Base-by-base conservation (phyloP, 345 rosid species). In the Laguncularia racemosa region DNA sequence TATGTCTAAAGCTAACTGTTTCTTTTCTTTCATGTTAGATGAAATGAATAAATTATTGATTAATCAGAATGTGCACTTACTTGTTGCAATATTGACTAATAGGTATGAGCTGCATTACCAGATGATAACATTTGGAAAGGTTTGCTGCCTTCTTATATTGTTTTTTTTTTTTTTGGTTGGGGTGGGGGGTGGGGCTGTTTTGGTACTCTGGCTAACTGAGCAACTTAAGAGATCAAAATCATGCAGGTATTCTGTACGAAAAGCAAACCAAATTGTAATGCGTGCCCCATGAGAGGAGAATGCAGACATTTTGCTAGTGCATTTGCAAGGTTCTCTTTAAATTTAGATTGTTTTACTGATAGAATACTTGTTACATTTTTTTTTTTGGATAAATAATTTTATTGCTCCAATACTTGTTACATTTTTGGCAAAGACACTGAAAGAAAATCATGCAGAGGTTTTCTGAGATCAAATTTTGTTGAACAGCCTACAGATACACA, bases 241-340 rank as follows among this genome's bases (percentile, higher is more conserved):
- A 18, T 75, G 75, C 90, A 93, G 99, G 99, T 93, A 28, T 93
- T 93, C 70, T 93, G 99, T 67, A 89, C 97, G 55, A 93, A 93
- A 72, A 82, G 76, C 76, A 87, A 75, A 65, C 99, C 99, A 49
- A 93, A 93, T 68, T 93, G 99, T 69, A 93, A 93, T 52, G 90
- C 96, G 19, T 93, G 99, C 67, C 99, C 97, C 1, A 85, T 93
- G 97, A 81, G 97, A 80, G 96, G 92, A 66, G 99, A 89, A 63
- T 93, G 99, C 72, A 84, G 97, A 74, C 97, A 93, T 64, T 93
- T 93, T 71, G 97, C 99, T 6, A 93, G 99, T 73, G 99, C 96
- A 43, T 93, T 89, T 75, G 97, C 99, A 79, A 93, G 99, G 99
- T 89, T 60, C 13, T 69, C 46, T 50, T 61, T 21, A 66, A 55